Base-by-base conservation (phyloP, 768 basidiomycete species). In the Gyrodon lividus region DNA sequence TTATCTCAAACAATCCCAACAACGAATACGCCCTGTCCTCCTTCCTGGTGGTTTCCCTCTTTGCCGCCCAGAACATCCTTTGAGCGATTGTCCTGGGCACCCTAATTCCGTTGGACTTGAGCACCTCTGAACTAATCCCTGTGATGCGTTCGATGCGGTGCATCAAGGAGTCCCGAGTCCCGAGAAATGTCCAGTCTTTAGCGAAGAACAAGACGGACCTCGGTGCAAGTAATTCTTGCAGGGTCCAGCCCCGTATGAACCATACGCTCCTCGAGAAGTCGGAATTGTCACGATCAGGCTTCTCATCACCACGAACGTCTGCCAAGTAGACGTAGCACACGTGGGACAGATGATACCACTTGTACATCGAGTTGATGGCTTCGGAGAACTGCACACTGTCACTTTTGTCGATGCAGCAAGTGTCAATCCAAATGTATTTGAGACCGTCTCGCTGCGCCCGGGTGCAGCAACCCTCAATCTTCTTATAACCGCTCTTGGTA, bases 11-110 rank as follows among this genome's bases (percentile, higher is more conserved):
- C 34, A 70, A 40, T 2, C 66, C 70, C 51, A 70, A 33, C 35
- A 70, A 44, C 19, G 60, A 68, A 39, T 71, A 70, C 5, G 68
- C 57, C 38, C n/a, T 61, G 35, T 70, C 70, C 28, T 71, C 69
- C 24, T 48, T 23, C 41, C 7, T 46, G 12, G 54, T 60, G 13
- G 68, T 70, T 13, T 56, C 43, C 44, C 69, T 59, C 13, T 47
- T 16, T 1, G 56, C 26, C 16, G 68, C 59, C 70, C 70, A 70
- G 17, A 50, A 55, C 59, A 70, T 63, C 26, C 40, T 61, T 28
- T 60, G 59, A 28, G 65, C 66, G 23, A 64, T 58, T 51, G 10
- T 59, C 26, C n/a, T n/a, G n/a, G n/a, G n/a, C n/a, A n/a, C n/a
- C n/a, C n/a, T n/a, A n/a, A n/a, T n/a, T n/a, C n/a, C 1, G 58